Evolutionary conservation across 768 basidiomycete species (phyloP), one percentile per base, ranked within the genome.

Genomic region (Russula lepida): DNA sequence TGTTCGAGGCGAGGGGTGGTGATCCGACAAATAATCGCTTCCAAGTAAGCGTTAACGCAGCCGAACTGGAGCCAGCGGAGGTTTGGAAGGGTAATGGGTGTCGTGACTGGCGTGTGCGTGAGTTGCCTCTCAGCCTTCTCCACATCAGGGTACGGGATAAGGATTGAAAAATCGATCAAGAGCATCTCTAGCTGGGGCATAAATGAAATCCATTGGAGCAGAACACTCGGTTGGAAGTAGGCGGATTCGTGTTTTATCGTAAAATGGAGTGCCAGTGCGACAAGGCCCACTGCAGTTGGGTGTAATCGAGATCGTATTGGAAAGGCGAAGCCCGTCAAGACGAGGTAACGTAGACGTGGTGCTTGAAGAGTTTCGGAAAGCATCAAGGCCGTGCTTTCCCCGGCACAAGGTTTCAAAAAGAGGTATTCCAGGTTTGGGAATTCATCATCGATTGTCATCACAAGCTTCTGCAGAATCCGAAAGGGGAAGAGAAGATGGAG

Each of bases 321-420:
- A 21, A n/a, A n/a, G 19, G 41, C n/a, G 19, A 43, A 43, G n/a
- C 41, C n/a, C 1, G 3, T 0, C 41, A 43, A 4, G 8, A 6
- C 0, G 41, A 43, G 9, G n/a, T 43, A 8, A 21, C n/a, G 41
- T 21, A 43, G 6, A 43, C 9, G n/a, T n/a, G 41, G 41, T 21
- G 41, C 41, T 21, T 43, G 41, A 43, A 43, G 19, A 3, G 41
- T 21, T 43, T 21, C n/a, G 2, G 41, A n/a, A n/a, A 43, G 41
- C 9, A 21, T 7, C 8, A 21, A 3, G 41, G 4, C 8, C 9
- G 9, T 43, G 19, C 9, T 11, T 0, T 8, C 9, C 19, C 0
- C 11, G 8, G 4, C 8, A 0, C 0, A 9, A 43, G 41, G 7
- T 0, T 4, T 2, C 3, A 21, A 9, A 21, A 21, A n/a, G 2